Percentiles rank a stretch among this genome's conserved stretches.
phyloP scores from a whole-genome alignment of 2,329 filamentous ascomycete genomes.

The Diplodia seriata region DNA sequence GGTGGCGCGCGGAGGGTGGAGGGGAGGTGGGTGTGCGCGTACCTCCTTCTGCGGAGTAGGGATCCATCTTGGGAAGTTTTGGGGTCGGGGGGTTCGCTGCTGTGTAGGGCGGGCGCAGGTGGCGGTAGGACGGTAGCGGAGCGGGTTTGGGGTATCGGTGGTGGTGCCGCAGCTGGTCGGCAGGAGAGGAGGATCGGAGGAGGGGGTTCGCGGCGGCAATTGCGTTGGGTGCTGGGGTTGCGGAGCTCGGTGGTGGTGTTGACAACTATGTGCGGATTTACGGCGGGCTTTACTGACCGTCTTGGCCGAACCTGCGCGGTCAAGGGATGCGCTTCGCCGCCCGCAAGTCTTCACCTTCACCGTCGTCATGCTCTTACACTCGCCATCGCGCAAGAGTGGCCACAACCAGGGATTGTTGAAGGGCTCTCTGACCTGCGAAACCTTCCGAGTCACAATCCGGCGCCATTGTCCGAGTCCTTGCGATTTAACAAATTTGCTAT shows the following conservation, averaged over 20 bases:
- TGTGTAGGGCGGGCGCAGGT: neutral
- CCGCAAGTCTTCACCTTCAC: neutral
- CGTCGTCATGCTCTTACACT: neutral
- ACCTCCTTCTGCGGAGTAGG: constrained; percentile 70
- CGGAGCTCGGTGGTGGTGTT: constrained; percentile 17
- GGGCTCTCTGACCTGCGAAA: too few relatives aligned
- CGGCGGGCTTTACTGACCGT: constrained; percentile 28
- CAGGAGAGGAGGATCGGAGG: neutral
- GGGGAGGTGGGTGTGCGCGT: constrained; percentile 36
- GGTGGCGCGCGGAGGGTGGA: too few relatives aligned
- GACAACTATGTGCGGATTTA: constrained; percentile 22
- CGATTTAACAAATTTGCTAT: neutral
- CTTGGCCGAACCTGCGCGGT: neutral
- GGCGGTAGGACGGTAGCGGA: neutral
- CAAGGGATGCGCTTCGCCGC: neutral
- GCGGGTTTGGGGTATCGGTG: constrained; percentile 4
- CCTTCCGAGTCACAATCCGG: neutral
- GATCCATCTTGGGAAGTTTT: constrained; percentile 59
- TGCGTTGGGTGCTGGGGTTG: constrained; percentile 2
- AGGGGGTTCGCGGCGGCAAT: constrained; percentile 12
- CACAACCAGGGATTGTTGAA: neutral
- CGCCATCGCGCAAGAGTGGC: neutral
- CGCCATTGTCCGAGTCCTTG: neutral
- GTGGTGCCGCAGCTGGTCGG: neutral
- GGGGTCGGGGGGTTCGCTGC: neutral